A percentile compares a stretch with the other conserved stretches of the same genome.
phyloP scores from a whole-genome alignment of 495 filamentous ascomycete genomes.

The Aspergillus avenaceus region DNA sequence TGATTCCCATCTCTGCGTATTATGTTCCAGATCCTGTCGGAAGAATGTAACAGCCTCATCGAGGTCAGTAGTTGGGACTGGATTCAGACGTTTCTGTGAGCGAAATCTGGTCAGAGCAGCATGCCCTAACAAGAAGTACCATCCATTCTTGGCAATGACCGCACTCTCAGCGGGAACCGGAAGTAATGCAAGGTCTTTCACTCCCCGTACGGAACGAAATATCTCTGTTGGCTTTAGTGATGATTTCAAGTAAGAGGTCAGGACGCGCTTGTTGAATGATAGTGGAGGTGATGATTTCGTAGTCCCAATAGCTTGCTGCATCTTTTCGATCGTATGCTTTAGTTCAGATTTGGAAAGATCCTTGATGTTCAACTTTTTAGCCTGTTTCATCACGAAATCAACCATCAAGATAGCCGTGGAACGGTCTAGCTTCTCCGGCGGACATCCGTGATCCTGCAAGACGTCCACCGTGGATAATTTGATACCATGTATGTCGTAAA shows the following conservation, averaged over 20 bases:
- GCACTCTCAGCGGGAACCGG: conserved; percentile 48
- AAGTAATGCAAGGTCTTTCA: conserved; percentile 56
- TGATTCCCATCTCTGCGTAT: conserved; percentile 83
- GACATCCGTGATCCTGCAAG: conserved; percentile 71
- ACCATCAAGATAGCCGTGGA: conserved; percentile 73
- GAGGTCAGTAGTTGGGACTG: conserved; percentile 78
- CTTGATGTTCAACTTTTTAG: conserved; percentile 80
- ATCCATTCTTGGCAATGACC: conserved; percentile 72
- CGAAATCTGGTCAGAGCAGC: conserved; percentile 85
- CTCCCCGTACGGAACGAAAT: conserved; percentile 71
- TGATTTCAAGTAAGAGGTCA: conserved; percentile 70
- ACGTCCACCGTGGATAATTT: conserved; percentile 67
- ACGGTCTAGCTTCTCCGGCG: conserved; percentile 69
- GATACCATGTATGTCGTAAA: conserved; percentile 85
- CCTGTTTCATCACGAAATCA: conserved; percentile 74
- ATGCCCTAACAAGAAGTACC: conserved; percentile 90
- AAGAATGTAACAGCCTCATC: conserved; percentile 80
- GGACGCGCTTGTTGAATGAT: conserved; percentile 67
- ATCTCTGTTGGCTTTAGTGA: conserved; percentile 81
- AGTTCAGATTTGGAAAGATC: conserved; percentile 88
- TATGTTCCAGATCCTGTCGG: conserved; percentile 80
- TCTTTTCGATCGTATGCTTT: conserved; percentile 81
- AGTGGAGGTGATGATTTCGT: conserved; percentile 66
- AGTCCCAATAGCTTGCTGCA: conserved; percentile 67
- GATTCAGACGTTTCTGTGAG: conserved; percentile 72